A percentile compares a stretch with the other conserved stretches of the same genome.
Conservation (phyloP, 805 yeast species). For the Nakazawaea wickerhamii region DNA sequence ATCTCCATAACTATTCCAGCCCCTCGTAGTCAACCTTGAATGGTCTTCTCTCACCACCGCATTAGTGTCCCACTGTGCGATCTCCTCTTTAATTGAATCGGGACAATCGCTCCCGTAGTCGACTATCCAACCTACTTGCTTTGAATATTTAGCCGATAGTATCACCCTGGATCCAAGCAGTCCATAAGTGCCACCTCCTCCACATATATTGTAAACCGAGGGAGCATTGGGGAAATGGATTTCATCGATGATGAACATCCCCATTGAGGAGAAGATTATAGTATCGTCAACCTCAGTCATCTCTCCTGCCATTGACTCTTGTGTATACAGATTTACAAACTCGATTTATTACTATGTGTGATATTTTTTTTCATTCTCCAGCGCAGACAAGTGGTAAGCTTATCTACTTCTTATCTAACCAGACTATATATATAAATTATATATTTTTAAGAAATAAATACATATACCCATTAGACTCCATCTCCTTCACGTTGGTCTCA, state of each 20-base stretch:
- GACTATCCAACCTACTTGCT: conserved; percentile 57
- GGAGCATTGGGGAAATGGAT: conserved; percentile 48
- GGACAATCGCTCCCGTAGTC: conserved; percentile 85
- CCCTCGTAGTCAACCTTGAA: conserved; percentile 66
- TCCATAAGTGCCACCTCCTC: conserved; percentile 90
- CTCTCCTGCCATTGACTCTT: not conserved
- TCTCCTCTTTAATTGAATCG: conserved; percentile 29
- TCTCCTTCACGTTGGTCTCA: conserved; percentile 33
- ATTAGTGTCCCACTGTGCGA: conserved; percentile 61
- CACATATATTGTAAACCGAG: conserved; percentile 51
- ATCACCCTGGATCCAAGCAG: conserved; percentile 67
- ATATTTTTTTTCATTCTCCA: no score
- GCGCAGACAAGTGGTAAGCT: no score
- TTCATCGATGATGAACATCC: conserved; percentile 89
- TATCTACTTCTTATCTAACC: no score
- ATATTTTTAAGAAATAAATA: conserved; percentile 31
- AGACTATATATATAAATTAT: no score
- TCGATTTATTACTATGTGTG: no score
- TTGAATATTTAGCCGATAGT: conserved; percentile 30
- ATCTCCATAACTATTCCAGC: conserved; percentile 69
- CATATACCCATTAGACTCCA: conserved; percentile 42
- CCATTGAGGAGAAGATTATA: conserved; percentile 57
- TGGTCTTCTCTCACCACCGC: conserved; percentile 46
- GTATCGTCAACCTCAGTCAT: not conserved
- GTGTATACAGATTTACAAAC: not conserved